Base-by-base conservation (phyloP, 768 basidiomycete genomes). In the Auriscalpium vulgare region DNA sequence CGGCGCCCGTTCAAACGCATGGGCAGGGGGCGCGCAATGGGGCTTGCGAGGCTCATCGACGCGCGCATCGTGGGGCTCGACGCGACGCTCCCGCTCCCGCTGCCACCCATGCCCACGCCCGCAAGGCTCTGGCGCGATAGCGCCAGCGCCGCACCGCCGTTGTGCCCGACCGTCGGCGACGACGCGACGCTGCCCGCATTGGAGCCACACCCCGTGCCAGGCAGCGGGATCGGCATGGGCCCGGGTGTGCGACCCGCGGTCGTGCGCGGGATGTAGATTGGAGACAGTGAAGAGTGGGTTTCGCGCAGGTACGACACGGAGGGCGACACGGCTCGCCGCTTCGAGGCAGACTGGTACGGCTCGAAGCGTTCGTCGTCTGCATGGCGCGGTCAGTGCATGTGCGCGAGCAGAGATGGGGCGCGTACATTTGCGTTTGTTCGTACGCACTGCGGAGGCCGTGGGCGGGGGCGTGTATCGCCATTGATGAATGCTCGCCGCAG, bases 391-490 rank as follows among this genome's bases (percentile, higher is more conserved):
- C 50, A 29, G 47, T 57, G 46, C 29, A 14, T 35, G 53, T 19
- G 55, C 16, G 37, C 54, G 36, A 48, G 49, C 16, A 37, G 56
- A 48, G 51, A 47, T 36, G 56, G 34, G 47, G 35, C 16, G 70
- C 79, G 63, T 65, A 88, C 89, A 69, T 80, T 91, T 91, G 50
- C 89, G 83, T 68, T 91, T 91, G 65, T 85, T 90, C 14, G 83
- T 84, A 50, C 89, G 83, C 23, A 88, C 82, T 40, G 84, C 85
- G 60, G 84, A 85, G 9, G 61, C 48, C 1, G 85, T 88, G 9
- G 89, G 88, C 10, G 89, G 89, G 6, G 89, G 89, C 2, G 89
- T 91, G 63, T 84, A 84, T 47, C 89, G 79, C 89, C 89, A 91
- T 55, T 87, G 83, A 61, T 73, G 79, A 5, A 77, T 74, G 16